These are phyloP conservation scores for Moesziomyces antarcticus DNA, from an alignment of 1,284 basidiomycete species.

Conservation along the genomic window DNA sequence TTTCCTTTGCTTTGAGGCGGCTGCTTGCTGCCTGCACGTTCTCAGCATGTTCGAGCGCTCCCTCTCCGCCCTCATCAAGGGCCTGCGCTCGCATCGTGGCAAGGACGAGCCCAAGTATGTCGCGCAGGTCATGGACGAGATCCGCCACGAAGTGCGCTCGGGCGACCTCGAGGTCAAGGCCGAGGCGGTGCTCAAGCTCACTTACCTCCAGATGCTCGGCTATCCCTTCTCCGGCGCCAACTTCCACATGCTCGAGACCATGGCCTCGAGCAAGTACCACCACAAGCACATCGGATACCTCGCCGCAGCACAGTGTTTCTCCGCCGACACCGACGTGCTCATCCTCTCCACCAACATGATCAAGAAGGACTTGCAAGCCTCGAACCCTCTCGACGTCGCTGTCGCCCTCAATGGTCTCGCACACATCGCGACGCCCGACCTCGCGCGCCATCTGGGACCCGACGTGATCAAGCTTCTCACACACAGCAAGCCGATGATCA, in stretches of 20 bases:
- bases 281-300: constrained; percentile 96
- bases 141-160: constrained; percentile 86
- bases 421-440: constrained; percentile 85
- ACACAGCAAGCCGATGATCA: constrained; percentile 84
- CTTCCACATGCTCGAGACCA: constrained; percentile 91
- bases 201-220: constrained; percentile 94
- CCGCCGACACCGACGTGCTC: constrained; percentile 92
- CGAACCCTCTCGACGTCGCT: constrained; percentile 78
- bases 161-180: constrained; percentile 98
- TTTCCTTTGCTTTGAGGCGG: no score
- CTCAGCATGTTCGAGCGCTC: constrained; percentile 65
- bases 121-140: constrained; percentile 74
- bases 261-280: constrained; percentile 91
- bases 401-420: constrained; percentile 87
- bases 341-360: constrained; percentile 97
- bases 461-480: constrained; percentile 90
- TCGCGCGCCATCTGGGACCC: constrained; percentile 86
- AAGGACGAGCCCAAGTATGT: constrained; percentile 69
- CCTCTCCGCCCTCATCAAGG: constrained; percentile 65
- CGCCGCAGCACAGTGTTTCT: constrained; percentile 90
- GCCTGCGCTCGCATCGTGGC: constrained; percentile 65
- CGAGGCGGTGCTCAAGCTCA: constrained; percentile 91
- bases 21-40: no score
- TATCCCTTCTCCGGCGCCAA: constrained; percentile 70
- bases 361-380: constrained; percentile 92